These are phyloP conservation scores for Metschnikowia henanensis DNA, from an alignment of 805 yeast genomes.

Conservation along the genomic window DNA sequence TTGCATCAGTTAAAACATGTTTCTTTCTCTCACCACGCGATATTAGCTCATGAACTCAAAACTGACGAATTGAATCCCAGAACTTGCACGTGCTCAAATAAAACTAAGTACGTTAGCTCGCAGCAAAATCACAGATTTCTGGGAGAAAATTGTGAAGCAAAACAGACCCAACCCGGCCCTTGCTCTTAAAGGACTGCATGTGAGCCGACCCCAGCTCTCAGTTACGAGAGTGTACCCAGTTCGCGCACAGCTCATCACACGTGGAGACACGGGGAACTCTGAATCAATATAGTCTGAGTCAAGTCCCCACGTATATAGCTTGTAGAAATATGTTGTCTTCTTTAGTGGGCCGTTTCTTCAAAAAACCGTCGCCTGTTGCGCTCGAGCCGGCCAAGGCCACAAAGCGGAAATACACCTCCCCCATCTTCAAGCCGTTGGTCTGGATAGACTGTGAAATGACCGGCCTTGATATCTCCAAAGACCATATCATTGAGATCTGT, in stretches of 20 bases:
- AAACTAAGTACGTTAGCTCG: too few relatives aligned
- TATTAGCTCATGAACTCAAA: too few relatives aligned
- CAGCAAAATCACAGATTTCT: background rate
- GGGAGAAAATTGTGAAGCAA: too few relatives aligned
- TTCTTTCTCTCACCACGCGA: too few relatives aligned
- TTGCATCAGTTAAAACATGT: too few relatives aligned
- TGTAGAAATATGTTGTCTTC: conserved; percentile 13
- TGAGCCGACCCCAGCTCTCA: background rate
- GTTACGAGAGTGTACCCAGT: background rate
- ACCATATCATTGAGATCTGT: conserved; percentile 87
- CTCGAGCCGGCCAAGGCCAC: conserved; percentile 12
- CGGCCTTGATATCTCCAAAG: conserved; percentile 78
- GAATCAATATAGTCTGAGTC: too few relatives aligned
- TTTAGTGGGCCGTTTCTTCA: conserved; percentile 13
- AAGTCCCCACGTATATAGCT: too few relatives aligned
- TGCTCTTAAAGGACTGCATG: background rate
- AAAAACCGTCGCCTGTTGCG: conserved; percentile 9
- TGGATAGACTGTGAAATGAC: conserved; percentile 99
- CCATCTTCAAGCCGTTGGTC: conserved; percentile 50
- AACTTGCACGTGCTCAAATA: too few relatives aligned
- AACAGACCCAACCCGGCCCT: too few relatives aligned
- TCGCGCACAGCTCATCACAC: background rate
- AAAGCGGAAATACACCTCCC: conserved; percentile 11
- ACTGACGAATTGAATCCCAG: too few relatives aligned
- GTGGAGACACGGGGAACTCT: too few relatives aligned